Conservation (phyloP, 768 basidiomycete genomes). For the Cyathus striatus region DNA sequence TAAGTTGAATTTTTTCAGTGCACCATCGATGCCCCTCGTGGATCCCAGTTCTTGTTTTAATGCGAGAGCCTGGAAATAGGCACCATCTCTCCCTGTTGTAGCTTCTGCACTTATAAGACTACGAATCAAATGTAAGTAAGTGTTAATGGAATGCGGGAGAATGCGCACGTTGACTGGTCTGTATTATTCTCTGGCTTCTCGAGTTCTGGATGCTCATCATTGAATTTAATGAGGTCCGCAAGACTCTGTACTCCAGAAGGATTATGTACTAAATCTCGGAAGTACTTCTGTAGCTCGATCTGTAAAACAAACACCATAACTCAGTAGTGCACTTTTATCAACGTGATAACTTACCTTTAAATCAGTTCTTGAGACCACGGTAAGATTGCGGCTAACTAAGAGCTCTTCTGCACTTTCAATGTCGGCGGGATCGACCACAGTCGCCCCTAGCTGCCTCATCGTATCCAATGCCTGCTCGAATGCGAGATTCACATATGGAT, state of each 20-base stretch:
- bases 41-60: conserved; percentile 41
- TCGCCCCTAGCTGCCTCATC: conserved; percentile 36
- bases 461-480: conserved; percentile 34
- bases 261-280: conserved; percentile 38
- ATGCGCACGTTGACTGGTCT: conserved; percentile 26
- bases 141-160: too few relatives aligned
- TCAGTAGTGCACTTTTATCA: too few relatives aligned
- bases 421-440: conserved; percentile 59
- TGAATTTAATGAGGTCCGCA: conserved; percentile 53
- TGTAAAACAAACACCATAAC: conserved; percentile 19
- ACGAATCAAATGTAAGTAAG: too few relatives aligned
- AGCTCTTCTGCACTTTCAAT: conserved; percentile 51
- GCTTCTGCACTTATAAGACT: conserved; percentile 33
- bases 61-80: conserved; percentile 38
- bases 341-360: too few relatives aligned
- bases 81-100: conserved; percentile 33
- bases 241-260: conserved; percentile 52
- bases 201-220: conserved; percentile 43
- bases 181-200: conserved; percentile 37
- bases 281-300: conserved; percentile 49
- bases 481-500: conserved; percentile 28
- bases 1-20: conserved; percentile 36
- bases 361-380: conserved; percentile 45
- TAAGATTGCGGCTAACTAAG: conserved; percentile 43
- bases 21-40: conserved; percentile 49